A percentile compares a stretch with the other conserved stretches of the same genome.
phyloP scores from a whole-genome alignment of 2,329 filamentous ascomycete species.

The Corniculantispora saksenae region DNA sequence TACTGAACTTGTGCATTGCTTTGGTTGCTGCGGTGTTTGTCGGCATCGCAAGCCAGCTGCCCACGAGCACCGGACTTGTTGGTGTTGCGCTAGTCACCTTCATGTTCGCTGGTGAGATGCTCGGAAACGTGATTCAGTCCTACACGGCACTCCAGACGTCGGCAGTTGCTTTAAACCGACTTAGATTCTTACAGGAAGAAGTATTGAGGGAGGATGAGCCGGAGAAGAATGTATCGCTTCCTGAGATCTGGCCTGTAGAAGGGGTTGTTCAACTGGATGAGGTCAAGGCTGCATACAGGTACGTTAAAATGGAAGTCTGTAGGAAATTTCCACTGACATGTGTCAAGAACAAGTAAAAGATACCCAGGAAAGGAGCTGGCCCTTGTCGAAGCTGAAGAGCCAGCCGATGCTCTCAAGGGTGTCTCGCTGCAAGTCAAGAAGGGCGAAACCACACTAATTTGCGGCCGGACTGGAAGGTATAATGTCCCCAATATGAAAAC shows the following conservation, averaged over 20 bases:
- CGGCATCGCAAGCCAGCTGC: slow-evolving; percentile 9
- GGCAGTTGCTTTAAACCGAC: slow-evolving; percentile 5
- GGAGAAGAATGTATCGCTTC: neutral
- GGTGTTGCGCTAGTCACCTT: slow-evolving; percentile 10
- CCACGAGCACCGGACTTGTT: slow-evolving; percentile 8
- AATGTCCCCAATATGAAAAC: neutral
- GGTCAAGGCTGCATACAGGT: slow-evolving; percentile 5
- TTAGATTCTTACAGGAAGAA: slow-evolving; percentile 2
- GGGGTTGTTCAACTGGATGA: neutral
- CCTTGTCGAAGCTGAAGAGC: neutral
- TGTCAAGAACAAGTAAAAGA: neutral
- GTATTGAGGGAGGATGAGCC: neutral
- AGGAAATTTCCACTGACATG: neutral
- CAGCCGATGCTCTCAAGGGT: slow-evolving; percentile 1
- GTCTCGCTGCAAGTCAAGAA: neutral
- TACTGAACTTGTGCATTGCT: slow-evolving; percentile 11
- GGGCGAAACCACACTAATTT: slow-evolving; percentile 1
- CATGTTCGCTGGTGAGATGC: slow-evolving; percentile 9
- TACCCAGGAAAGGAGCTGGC: slow-evolving; percentile 7
- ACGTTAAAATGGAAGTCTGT: neutral
- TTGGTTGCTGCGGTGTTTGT: slow-evolving; percentile 12
- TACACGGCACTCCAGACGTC: slow-evolving; percentile 6
- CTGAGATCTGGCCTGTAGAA: neutral
- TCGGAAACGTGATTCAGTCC: neutral
- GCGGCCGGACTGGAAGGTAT: slow-evolving; percentile 15